These are phyloP conservation scores for Globisporangium radiosum DNA, from an alignment of 352 stramenopile genomes.

Conservation along the genomic window DNA sequence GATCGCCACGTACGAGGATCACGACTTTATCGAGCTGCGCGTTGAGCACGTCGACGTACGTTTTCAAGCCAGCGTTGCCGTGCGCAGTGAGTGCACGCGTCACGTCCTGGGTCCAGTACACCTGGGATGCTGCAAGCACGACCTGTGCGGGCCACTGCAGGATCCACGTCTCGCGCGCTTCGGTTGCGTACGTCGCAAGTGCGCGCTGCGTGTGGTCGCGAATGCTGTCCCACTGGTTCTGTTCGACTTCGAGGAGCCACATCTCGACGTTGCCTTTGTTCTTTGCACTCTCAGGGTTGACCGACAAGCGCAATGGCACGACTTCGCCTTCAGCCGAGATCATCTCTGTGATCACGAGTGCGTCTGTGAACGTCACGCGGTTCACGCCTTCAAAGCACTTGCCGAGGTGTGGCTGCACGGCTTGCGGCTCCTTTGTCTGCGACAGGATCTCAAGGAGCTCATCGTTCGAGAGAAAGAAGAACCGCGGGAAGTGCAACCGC, in stretches of 20 bases:
- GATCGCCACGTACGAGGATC: constrained; percentile 86
- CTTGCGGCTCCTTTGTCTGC: constrained; percentile 91
- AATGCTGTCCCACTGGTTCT: constrained; percentile 89
- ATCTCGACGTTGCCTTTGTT: constrained; percentile 96
- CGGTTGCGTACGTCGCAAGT: constrained; percentile 77
- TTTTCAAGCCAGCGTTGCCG: constrained; percentile 59
- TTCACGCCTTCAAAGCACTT: constrained; percentile 90
- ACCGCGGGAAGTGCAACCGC: constrained; percentile 88
- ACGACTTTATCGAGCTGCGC: constrained; percentile 86
- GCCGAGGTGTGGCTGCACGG: constrained; percentile 88
- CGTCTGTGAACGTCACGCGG: constrained; percentile 88
- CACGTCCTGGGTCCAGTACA: constrained; percentile 94
- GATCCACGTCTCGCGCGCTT: constrained; percentile 86
- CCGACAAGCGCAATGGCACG: constrained; percentile 70
- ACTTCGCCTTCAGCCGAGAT: constrained; percentile 90
- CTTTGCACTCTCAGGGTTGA: constrained; percentile 87
- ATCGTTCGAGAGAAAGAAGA: constrained; percentile 94
- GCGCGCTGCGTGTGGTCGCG: constrained; percentile 87
- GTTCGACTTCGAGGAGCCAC: constrained; percentile 91
- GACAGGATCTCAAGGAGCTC: constrained; percentile 91
- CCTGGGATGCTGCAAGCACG: constrained; percentile 87
- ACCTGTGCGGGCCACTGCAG: constrained; percentile 93
- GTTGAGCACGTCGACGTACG: constrained; percentile 83
- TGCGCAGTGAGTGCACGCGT: constrained; percentile 75
- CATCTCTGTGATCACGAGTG: constrained; percentile 92